Base-by-base conservation (phyloP, 169 alveolate species). In the Plasmodium adleri region DNA sequence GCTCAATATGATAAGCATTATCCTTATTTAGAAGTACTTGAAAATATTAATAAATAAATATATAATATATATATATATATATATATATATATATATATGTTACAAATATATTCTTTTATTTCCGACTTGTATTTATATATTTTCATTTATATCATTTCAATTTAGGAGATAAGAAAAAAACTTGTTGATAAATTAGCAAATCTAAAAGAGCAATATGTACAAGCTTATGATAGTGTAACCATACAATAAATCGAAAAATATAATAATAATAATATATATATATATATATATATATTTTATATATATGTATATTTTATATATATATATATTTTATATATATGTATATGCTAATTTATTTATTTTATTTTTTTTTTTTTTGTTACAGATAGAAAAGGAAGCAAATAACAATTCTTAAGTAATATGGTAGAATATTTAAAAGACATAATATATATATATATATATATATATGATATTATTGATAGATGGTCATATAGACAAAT, bases 1-100 rank as follows among this genome's bases (percentile, higher is more conserved):
- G 88, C 88, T 59, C 56, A 75, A n/a, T 75, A 75, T 39, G 67
- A 75, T 50, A 75, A 75, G 66, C 66, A 62, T 32, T 62, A 15
- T 13, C 88, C 88, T 4, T 74, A 75, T 15, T 26, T 75, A 32
- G 62, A 7, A 10, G 62, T 60, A 15, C 15, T 60, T n/a, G 10
- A 60, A 20, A 60, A 17, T 60, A 9, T 60, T 0, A 15, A 60
- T 60, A 15, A 15, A n/a, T 3, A 15, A 17, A 15, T n/a, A 15
- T 1, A 17, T n/a, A n/a, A 60, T 10, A 60, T n/a, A 60, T 60
- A 60, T 60, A 60, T 60, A n/a, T n/a, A n/a, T n/a, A n/a, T n/a
- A n/a, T n/a, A n/a, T n/a, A n/a, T n/a, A n/a, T n/a, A n/a, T n/a
- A n/a, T n/a, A n/a, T n/a, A 71, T 49, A 71, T 49, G 13, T 32